Evolutionary conservation across 1,284 basidiomycete genomes (phyloP), one percentile per base, ranked within the genome.

Genomic region (Moniliella sp.): DNA sequence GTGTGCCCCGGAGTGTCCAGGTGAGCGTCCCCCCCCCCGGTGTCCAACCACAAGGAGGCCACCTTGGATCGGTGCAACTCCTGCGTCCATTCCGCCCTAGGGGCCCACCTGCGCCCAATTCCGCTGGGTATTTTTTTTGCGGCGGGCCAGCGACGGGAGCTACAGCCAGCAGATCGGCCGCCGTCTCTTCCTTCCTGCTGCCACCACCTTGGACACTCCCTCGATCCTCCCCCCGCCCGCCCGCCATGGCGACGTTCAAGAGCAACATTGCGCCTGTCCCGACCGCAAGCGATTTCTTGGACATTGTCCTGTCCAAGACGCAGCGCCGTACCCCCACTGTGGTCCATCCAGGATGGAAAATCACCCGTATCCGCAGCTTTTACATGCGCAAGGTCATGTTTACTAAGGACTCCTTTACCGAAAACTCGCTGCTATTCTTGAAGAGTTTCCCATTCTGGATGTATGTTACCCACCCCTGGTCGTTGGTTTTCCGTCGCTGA

Each of bases 371-470:
- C 61, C 72, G 82, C 19, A 45, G 53, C 48, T 79, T 93, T 62
- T 93, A 97, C 65, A 93, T 94, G 88, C 75, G 86, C 62, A 97
- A 94, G 65, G 86, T 97, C 65, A 97, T 93, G 66, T 97, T 94
- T 64, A 91, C 86, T 1, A 86, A 94, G 63, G 84, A 94, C 61
- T 72, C 80, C 10, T 94, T 97, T 50, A 84, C 88, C 47, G 88
- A 97, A 65, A 93, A 94, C 72, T 99, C 19, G 76, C 77, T 37
- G 77, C 76, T 19, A 99, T 99, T 56, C 66, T 99, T 48, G 72
- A 73, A 28, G 88, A 97, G 61, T 99, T 99, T 64, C 88, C 88
- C 12, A 76, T 94, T 62, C 76, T 97, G 36, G 86, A 97, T 64
- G 82, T 84, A 52, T 49, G 63, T 54, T 27, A 7, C 12, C 13